Evolutionary conservation across 352 stramenopile genomes (phyloP), one percentile per base, ranked within the genome.

Genomic region (Globisporangium perplexum): DNA sequence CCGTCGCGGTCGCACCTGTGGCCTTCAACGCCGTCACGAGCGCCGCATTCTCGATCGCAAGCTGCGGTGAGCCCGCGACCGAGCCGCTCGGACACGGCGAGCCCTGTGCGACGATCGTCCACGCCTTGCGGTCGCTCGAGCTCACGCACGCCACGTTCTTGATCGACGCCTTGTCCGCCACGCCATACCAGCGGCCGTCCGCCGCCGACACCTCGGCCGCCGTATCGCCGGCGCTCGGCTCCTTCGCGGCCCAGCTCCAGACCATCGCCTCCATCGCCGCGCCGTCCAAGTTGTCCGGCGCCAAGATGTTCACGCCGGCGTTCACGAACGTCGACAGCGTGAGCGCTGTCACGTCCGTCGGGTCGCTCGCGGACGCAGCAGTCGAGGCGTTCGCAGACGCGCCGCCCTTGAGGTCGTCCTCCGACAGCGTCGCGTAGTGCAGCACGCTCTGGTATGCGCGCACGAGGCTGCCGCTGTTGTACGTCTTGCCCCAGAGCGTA

Each of bases 181-280:
- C 68, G 43, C 76, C 73, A 53, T 79, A 82, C 76, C 76, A 87
- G 15, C 72, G 65, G 14, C 76, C 76, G 53, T 87, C 71, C 2
- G 59, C 60, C 17, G 67, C 67, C 6, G 71, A 82, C 42, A 87
- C 55, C 58, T 77, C 60, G 22, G 72, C 76, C 10, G 60, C 66
- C 0, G 61, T 64, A 4, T 73, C 71, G 2, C 65, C 69, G 8
- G 62, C 60, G 18, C 60, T 60, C 24, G 77, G 77, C 42, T 88
- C 77, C 28, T 74, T 72, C 33, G 65, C 43, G 2, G 78, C 78
- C 72, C 77, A 90, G 2, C 61, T 74, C 79, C 79, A 90, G 15
- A 90, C 58, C 69, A 86, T 69, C 0, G 76, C 72, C 4, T 71
- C 59, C 63, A 88, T 66, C 12, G 63, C 47, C 8, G 57, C 44